A percentile compares a stretch with the other conserved stretches of the same genome.
phyloP scores from a whole-genome alignment of 2,329 filamentous ascomycete species.

The Sclerotinia nivalis region DNA sequence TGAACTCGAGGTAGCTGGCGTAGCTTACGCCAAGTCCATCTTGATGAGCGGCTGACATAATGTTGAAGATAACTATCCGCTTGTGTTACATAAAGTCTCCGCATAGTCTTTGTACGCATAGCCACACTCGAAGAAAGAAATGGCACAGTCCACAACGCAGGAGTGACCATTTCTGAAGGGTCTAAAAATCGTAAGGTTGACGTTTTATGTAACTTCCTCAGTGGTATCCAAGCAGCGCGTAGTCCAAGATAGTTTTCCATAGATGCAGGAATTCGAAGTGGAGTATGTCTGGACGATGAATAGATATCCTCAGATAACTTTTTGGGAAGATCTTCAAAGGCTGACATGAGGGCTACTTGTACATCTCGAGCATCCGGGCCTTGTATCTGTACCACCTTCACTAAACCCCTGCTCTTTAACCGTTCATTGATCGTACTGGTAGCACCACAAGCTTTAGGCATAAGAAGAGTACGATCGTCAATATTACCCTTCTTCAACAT shows the following conservation, averaged over 20 bases:
- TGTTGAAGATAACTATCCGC: conserved; percentile 73
- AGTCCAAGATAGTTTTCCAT: conserved; percentile 50
- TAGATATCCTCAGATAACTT: conserved; percentile 36
- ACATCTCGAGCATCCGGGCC: conserved; percentile 68
- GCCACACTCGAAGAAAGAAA: conserved; percentile 71
- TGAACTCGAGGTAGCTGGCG: conserved; percentile 61
- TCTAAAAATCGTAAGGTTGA: conserved; percentile 70
- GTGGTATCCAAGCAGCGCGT: conserved; percentile 68
- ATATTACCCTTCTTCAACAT: neutral
- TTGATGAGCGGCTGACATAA: conserved; percentile 39
- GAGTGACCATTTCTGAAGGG: conserved; percentile 71
- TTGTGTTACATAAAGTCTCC: conserved; percentile 74
- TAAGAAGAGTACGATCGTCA: neutral
- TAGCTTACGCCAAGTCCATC: conserved; percentile 72
- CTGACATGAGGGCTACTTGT: conserved; percentile 59
- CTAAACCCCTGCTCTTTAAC: conserved; percentile 72
- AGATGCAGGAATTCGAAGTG: conserved; percentile 29
- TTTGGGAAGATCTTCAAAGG: conserved; percentile 60
- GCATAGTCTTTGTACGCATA: conserved; percentile 64
- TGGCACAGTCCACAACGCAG: conserved; percentile 67
- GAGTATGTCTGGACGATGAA: conserved; percentile 28
- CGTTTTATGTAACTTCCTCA: conserved; percentile 75
- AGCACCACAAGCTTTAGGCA: conserved; percentile 66
- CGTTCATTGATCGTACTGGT: conserved; percentile 65
- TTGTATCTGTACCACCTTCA: conserved; percentile 62